Evolutionary conservation across 306 rosid genomes (phyloP).

Genomic region (Ormosia emarginata): DNA sequence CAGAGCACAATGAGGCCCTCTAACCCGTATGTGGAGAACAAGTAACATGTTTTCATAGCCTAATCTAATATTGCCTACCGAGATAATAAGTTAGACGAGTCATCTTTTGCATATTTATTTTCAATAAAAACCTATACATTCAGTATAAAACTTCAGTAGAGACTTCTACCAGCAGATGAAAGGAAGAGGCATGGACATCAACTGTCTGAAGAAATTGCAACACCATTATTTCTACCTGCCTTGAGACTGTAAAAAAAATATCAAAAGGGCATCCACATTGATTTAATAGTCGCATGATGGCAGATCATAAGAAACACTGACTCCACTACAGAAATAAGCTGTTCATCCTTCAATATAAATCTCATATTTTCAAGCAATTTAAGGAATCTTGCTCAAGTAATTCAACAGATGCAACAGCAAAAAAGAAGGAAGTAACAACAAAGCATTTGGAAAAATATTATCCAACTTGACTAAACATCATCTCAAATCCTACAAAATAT

Average conservation of each 20-base stretch:
- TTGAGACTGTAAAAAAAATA: neutral
- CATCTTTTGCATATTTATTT: neutral
- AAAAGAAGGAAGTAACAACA: slow-evolving; percentile 2
- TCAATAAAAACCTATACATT: neutral
- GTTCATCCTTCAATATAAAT: neutral
- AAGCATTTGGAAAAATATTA: slow-evolving; percentile 33
- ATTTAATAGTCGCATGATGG: neutral
- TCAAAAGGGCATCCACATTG: neutral
- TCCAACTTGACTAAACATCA: slow-evolving; percentile 31
- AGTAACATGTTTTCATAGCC: neutral
- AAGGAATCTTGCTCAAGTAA: neutral
- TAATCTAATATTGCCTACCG: neutral
- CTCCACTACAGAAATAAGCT: neutral
- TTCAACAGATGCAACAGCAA: neutral
- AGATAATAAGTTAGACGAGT: neutral
- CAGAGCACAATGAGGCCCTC: neutral
- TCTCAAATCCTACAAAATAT: slow-evolving; percentile 50
- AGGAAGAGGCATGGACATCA: neutral
- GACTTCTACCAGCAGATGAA: neutral
- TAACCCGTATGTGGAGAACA: neutral
- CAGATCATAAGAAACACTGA: neutral
- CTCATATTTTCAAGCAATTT: neutral
- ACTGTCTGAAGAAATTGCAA: neutral
- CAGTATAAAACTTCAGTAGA: neutral
- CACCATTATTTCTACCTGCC: neutral